phyloP scores from a whole-genome alignment of 2,329 filamentous ascomycete genomes.

The Epichloe gansuensis region DNA sequence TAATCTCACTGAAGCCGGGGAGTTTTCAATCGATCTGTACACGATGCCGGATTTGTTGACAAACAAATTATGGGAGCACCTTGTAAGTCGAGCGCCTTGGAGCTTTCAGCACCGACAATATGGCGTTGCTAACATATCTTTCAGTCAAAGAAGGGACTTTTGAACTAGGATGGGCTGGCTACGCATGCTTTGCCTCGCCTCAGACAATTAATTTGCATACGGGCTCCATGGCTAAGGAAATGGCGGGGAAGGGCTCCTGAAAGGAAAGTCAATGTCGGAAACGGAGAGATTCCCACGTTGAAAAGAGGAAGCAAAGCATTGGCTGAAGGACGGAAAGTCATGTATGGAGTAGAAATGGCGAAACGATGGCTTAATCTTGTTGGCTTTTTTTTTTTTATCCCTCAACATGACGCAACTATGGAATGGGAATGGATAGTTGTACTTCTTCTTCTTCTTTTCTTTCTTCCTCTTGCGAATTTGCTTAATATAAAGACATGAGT shows the following conservation, averaged over 20 bases:
- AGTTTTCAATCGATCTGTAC: constrained; percentile 97
- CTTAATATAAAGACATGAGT: too few relatives aligned
- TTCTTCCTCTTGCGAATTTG: too few relatives aligned
- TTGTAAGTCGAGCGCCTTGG: constrained; percentile 28
- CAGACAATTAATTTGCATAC: not conserved
- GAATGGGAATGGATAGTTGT: not conserved
- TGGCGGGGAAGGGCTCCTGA: too few relatives aligned
- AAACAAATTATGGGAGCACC: constrained; percentile 91
- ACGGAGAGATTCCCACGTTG: not conserved
- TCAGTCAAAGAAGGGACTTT: constrained; percentile 30
- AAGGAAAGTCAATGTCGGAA: too few relatives aligned
- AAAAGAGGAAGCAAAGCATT: not conserved
- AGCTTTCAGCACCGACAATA: not conserved
- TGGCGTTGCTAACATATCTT: not conserved
- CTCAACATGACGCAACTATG: not conserved
- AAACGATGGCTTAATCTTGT: not conserved
- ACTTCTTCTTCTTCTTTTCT: not conserved
- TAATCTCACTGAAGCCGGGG: constrained; percentile 52
- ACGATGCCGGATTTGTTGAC: constrained; percentile 84
- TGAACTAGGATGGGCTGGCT: constrained; percentile 8
- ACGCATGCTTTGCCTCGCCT: not conserved
- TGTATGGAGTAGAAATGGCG: constrained; percentile 3
- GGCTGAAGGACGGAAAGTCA: not conserved
- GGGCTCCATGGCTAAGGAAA: not conserved
- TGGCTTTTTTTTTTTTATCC: not conserved